Base-by-base conservation (phyloP, 2,329 filamentous ascomycete genomes). In the Balansia obtecta region DNA sequence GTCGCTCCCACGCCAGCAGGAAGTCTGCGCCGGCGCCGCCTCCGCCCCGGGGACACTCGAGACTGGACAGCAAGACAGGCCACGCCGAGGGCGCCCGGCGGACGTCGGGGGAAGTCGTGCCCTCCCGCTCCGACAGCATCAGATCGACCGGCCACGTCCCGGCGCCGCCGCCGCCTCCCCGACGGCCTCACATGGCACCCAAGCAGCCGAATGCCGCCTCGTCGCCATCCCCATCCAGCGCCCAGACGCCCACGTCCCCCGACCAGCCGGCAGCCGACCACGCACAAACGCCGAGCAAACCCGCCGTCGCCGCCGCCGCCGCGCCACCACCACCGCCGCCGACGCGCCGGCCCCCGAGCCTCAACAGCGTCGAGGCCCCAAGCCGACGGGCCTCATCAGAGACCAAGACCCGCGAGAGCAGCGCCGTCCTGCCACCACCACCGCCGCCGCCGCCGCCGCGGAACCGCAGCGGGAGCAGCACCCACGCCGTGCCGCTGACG, bases 111-210 rank as follows among this genome's bases (percentile, higher is more conserved):
- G 75, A 77, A n/a, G 78, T 75, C 8, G 67, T 62, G 5, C 63
- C 68, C 4, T 73, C 73, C 1, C 69, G 72, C 8, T 64, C 73
- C 4, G 72, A 72, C 18, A 74, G 71, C 53, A 57, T 71, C 34
- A 72, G 72, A 40, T 63, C 67, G 47, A 66, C 65, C 51, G 59
- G 63, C 16, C 64, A 65, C 49, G 70, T 68, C 0, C 77, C 76
- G 0, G 71, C 73, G 9, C 77, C 78, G 15, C 77, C 79, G 16
- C 77, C 78, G 1, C 75, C 78, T 9, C 69, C 78, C 9, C 69
- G 77, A 43, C 70, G 79, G 32, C 71, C 71, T 7, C 66, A 66
- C 33, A 67, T 69, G 45, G 60, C 56, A 15, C 61, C 66, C n/a
- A 68, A 61, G 38, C 63, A 63, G 5, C 54, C 27, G 4, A 27